These are phyloP conservation scores for Cordyceps cicadae DNA, from an alignment of 2,329 filamentous ascomycete genomes.

Conservation along the genomic window DNA sequence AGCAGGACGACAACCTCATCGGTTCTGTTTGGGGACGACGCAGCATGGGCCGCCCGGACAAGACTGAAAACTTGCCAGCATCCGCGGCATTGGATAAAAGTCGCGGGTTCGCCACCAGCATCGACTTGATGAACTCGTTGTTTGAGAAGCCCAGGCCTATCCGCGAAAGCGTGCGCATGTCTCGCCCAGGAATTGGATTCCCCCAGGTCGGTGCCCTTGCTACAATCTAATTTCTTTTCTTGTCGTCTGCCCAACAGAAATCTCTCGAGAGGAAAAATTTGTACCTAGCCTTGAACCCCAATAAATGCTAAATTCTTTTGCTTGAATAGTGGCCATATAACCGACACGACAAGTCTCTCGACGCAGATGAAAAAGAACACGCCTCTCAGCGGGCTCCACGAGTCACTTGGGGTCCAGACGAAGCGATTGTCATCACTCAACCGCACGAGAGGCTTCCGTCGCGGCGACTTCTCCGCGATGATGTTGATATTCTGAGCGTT, in stretches of 20 bases:
- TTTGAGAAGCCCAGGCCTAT: conserved; percentile 65
- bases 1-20: conserved; percentile 44
- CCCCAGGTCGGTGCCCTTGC: conserved; percentile 72
- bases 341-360: conserved; percentile 62
- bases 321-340: conserved; percentile 73
- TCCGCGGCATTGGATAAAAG: conserved; percentile 34
- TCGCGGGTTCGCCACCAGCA: conserved; percentile 73
- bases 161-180: conserved; percentile 44
- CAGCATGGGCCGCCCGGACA: conserved; percentile 23
- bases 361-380: conserved; percentile 56
- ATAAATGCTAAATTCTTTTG: conserved; percentile 38
- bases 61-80: conserved; percentile 21
- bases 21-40: conserved; percentile 27
- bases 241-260: conserved; percentile 7
- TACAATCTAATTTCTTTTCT: conserved; percentile 24
- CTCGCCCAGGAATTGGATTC: conserved; percentile 56
- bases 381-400: conserved; percentile 67
- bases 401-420: conserved; percentile 69
- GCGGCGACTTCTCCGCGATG: conserved; percentile 21
- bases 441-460: conserved; percentile 31
- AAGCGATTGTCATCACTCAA: conserved; percentile 57
- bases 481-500: conserved; percentile 25
- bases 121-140: conserved; percentile 92
- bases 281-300: conserved; percentile 27
- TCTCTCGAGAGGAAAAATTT: conserved; percentile 13